Evolutionary conservation across 208 protist genomes (phyloP), one percentile per base, ranked within the genome.

Genomic region (Perkinsela sp.): DNA sequence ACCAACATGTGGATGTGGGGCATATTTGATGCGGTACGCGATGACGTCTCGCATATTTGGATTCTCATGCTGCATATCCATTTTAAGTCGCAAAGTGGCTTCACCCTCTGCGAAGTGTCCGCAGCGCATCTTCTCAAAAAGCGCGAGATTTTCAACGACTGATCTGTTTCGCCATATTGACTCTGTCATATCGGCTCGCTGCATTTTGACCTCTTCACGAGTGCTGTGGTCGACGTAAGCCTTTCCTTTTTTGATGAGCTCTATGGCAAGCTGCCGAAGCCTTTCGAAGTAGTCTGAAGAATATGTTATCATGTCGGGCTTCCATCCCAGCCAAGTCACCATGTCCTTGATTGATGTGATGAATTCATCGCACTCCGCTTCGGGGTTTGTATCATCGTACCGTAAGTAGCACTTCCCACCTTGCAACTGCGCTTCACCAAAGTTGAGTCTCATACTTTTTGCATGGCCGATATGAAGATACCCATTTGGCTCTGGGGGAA

Each of bases 301-400:
- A 79, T 96, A 96, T 1, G 95, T 99, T 28, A 97, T 76, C 75
- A 78, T 90, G 76, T 89, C 79, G 32, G 88, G 85, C 48, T 77
- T 80, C 84, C 84, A 93, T 29, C 90, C 90, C 80, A 94, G 84
- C 90, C 90, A 94, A 66, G 76, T 71, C 65, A 82, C 84, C 82
- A 91, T 91, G 70, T 92, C 88, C 28, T 71, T 66, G 73, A 97
- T 99, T 22, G 88, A 82, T 31, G 97, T 85, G 76, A 98, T 96
- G 77, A 96, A 99, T 32, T 97, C 76, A 72, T 96, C 78, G 30
- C 94, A 89, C 84, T 99, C 96, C 32, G 80, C 82, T 74, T 96
- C 93, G 22, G 96, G 96, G 78, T 99, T 99, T 2, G 96, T 99
- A 79, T 99, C 96, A 77, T 99, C 96, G 76, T 96, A 98, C 67